Evolutionary conservation across 2,329 filamentous ascomycete species (phyloP), one percentile per base, ranked within the genome.

Genomic region (Colletotrichum godetiae): DNA sequence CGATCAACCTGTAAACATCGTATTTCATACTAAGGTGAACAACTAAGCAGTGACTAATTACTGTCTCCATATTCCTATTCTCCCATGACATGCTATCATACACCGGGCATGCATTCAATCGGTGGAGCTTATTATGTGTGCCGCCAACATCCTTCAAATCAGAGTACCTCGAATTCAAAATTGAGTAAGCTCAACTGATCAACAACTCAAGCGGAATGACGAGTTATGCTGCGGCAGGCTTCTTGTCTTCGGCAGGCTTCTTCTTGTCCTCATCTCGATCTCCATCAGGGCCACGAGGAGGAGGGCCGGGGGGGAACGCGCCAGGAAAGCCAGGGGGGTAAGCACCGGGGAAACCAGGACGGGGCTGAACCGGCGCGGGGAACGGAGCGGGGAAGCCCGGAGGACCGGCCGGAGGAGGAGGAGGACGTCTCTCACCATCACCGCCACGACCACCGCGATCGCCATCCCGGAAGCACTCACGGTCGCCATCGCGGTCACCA

Each of bases 351-450:
- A 72, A 72, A 19, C 64, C 64, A 46, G 68, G 68, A 11, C 31
- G 49, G 33, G 56, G 57, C 52, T 62, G 69, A 7, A 67, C n/a
- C n/a, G 66, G 70, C 24, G 55, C 42, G 42, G 59, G 70, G 70
- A 69, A 68, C 31, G 59, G 68, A 10, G 68, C 68, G 11, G 68
- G 62, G 46, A 73, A 69, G 42, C 42, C 42, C 4, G 63, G 58
- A 19, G n/a, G 13, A 7, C 46, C 49, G 31, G 5, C 15, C 10
- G 55, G 55, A 19, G 69, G 68, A 37, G 63, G 57, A n/a, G 63
- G 57, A n/a, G 58, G 70, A 27, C 46, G 59, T 15, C 60, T 60
- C 4, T 33, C 46, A 4, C 33, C n/a, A 55, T 31, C 55, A 13
- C 56, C 68, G 10, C 61, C 58, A 11, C 66, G 46, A n/a, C 33